These are phyloP conservation scores for Gossypium turneri DNA, from an alignment of 345 rosid species.

Conservation along the genomic window DNA sequence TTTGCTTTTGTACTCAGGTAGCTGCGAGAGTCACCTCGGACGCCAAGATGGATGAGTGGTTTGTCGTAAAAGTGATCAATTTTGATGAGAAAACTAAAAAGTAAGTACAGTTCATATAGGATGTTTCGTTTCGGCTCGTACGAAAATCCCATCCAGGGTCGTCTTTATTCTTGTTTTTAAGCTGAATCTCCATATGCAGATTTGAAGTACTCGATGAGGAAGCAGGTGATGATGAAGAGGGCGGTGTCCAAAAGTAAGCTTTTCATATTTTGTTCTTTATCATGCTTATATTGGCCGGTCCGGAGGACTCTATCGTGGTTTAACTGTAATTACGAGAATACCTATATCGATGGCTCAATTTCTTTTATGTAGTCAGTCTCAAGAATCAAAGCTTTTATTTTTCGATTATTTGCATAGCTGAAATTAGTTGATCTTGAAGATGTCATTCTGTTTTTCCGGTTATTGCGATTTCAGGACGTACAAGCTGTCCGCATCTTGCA, in stretches of 20 bases:
- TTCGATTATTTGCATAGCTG: background rate
- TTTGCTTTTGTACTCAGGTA: conserved; percentile 44
- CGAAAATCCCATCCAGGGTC: background rate
- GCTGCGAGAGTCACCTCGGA: conserved; percentile 85
- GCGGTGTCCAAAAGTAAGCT: conserved; percentile 65
- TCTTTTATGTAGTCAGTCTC: background rate
- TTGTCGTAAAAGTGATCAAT: conserved; percentile 86
- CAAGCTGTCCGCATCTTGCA: conserved; percentile 71
- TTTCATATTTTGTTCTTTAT: background rate
- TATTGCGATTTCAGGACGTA: conserved; percentile 54
- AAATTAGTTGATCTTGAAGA: background rate
- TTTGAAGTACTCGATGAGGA: conserved; percentile 95
- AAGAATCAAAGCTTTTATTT: background rate
- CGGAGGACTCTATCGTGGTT: background rate
- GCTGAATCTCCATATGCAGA: conserved; percentile 34
- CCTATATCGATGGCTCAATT: background rate
- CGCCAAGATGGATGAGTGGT: conserved; percentile 89
- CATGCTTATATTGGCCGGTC: background rate
- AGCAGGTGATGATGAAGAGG: conserved; percentile 95
- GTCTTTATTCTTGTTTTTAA: conserved; percentile 1
- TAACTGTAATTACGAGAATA: background rate
- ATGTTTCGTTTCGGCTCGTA: background rate
- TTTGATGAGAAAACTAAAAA: conserved; percentile 87
- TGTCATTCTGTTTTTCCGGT: conserved; percentile 3
- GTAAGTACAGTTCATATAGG: conserved; percentile 41